phyloP scores from a whole-genome alignment of 805 yeast species.

The Wickerhamomyces mucosus region DNA sequence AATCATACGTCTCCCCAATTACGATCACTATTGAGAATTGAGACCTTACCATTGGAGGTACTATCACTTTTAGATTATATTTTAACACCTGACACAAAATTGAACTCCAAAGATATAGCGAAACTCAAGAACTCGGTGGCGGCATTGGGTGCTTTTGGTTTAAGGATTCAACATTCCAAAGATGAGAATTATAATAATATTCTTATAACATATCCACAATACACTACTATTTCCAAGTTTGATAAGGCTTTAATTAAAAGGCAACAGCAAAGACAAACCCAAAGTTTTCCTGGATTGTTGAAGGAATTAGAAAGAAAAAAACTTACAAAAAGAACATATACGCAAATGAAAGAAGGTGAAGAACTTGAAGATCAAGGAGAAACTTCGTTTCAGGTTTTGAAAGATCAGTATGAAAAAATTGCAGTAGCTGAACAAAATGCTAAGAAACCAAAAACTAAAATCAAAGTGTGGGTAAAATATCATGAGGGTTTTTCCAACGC shows the following conservation, averaged over 20 bases:
- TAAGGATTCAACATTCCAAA: constrained; percentile 27
- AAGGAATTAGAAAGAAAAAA: constrained; percentile 21
- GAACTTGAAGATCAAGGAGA: constrained; percentile 6
- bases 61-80: constrained; percentile 27
- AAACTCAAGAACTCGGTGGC: constrained; percentile 28
- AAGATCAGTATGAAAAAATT: constrained; percentile 30
- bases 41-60: constrained; percentile 19
- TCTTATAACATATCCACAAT: constrained; percentile 17
- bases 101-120: constrained; percentile 12
- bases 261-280: constrained; percentile 15
- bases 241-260: constrained; percentile 10
- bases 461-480: constrained; percentile 75
- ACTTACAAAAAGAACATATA: constrained; percentile 24
- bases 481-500: constrained; percentile 92
- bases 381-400: constrained; percentile 24
- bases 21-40: constrained; percentile 6
- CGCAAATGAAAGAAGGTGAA: constrained; percentile 7
- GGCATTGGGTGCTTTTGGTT: constrained; percentile 30
- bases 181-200: constrained; percentile 23
- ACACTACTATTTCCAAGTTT: constrained; percentile 13
- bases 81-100: constrained; percentile 18
- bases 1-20: constrained; percentile 8
- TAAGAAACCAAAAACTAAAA: constrained; percentile 17
- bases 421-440: constrained; percentile 19
- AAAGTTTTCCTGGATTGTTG: constrained; percentile 13